These are phyloP conservation scores for Sanguinoderma infundibulare DNA, from an alignment of 1,284 basidiomycete species.

Conservation along the genomic window DNA sequence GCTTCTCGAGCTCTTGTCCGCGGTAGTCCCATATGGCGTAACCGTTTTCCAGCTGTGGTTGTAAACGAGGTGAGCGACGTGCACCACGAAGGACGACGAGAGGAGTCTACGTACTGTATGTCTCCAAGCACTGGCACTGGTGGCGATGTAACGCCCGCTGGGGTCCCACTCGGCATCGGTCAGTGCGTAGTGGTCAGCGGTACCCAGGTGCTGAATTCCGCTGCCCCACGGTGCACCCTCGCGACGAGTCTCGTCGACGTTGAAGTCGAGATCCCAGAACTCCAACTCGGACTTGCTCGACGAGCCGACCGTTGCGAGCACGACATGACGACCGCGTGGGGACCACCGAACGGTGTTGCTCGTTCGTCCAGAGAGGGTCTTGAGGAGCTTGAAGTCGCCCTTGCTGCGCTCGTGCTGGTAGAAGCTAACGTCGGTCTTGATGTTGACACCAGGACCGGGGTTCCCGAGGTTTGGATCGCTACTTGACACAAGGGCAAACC, in stretches of 20 bases:
- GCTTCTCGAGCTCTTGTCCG: slow-evolving; percentile 90
- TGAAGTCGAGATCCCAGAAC: slow-evolving; percentile 99
- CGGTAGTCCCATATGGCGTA: slow-evolving; percentile 99
- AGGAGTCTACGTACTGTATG: slow-evolving; percentile 70
- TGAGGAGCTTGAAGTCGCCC: slow-evolving; percentile 93
- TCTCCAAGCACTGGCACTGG: slow-evolving; percentile 95
- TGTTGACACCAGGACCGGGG: slow-evolving; percentile 85
- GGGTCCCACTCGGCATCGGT: slow-evolving; percentile 99
- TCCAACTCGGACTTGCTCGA: slow-evolving; percentile 97
- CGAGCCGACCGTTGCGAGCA: slow-evolving; percentile 95
- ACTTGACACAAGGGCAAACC: slow-evolving; percentile 95
- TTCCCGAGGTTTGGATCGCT: slow-evolving; percentile 94
- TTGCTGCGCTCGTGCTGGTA: slow-evolving; percentile 94
- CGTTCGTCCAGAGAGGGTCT: slow-evolving; percentile 83
- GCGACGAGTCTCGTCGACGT: slow-evolving; percentile 71
- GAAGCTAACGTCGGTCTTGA: slow-evolving; percentile 97
- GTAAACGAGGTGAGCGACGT: not conserved
- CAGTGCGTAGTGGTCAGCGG: slow-evolving; percentile 97
- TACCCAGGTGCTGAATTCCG: slow-evolving; percentile 86
- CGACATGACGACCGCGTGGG: slow-evolving; percentile 94
- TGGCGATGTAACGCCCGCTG: slow-evolving; percentile 91
- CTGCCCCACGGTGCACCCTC: slow-evolving; percentile 71
- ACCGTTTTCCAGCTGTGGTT: slow-evolving; percentile 89
- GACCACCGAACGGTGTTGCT: slow-evolving; percentile 98
- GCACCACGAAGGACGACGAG: not conserved